Evolutionary conservation across 768 basidiomycete species (phyloP).

Genomic region (Tylopilus vinaceipallidus): DNA sequence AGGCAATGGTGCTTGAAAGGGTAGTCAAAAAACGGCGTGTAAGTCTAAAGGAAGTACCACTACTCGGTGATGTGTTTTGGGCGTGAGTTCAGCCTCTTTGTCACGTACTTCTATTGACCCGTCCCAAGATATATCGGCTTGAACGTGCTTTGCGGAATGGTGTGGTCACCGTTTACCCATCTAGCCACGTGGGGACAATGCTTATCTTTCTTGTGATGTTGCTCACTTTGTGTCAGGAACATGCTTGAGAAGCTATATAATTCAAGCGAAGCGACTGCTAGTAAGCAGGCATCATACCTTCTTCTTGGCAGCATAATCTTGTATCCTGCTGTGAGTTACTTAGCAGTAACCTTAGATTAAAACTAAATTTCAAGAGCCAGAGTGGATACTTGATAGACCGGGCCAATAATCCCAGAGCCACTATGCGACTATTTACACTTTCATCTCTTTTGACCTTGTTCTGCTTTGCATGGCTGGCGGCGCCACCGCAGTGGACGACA

Average conservation of each 20-base stretch:
- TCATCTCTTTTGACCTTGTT: slow-evolving; percentile 59
- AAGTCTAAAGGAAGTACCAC: slow-evolving; percentile 55
- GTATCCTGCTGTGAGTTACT: slow-evolving; percentile 59
- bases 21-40: slow-evolving; percentile 68
- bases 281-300: slow-evolving; percentile 66
- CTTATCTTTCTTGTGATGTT: neutral
- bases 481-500: slow-evolving; percentile 55
- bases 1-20: slow-evolving; percentile 59
- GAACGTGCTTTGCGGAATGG: slow-evolving; percentile 73
- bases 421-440: slow-evolving; percentile 54
- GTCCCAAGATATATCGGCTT: slow-evolving; percentile 60
- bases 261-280: slow-evolving; percentile 58
- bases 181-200: slow-evolving; percentile 59
- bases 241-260: slow-evolving; percentile 68
- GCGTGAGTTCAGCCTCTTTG: slow-evolving; percentile 43
- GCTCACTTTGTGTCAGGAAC: slow-evolving; percentile 44
- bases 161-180: slow-evolving; percentile 79
- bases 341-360: neutral
- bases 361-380: slow-evolving; percentile 30
- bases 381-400: slow-evolving; percentile 66
- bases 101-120: slow-evolving; percentile 2
- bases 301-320: slow-evolving; percentile 66
- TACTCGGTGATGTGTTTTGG: slow-evolving; percentile 78
- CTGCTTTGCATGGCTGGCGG: slow-evolving; percentile 65
- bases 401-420: slow-evolving; percentile 53